phyloP scores from a whole-genome alignment of 331 rosid genomes.

The Rosa hybrid region DNA sequence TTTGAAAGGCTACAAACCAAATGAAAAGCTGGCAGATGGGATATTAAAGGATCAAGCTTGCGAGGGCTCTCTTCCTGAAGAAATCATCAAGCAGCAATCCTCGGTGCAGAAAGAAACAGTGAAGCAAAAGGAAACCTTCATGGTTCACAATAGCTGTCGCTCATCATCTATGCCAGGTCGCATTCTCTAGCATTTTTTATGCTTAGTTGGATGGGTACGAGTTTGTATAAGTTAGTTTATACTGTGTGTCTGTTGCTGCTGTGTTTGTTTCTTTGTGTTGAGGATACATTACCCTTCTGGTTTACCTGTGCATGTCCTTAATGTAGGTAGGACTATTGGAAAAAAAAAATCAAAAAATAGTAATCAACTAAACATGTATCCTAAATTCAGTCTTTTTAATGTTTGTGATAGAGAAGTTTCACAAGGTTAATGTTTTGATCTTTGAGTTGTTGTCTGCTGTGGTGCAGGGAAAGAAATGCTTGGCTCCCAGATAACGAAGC shows the following conservation, averaged over 20 bases:
- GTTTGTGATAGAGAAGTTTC: background rate
- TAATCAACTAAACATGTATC: background rate
- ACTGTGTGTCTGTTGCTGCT: background rate
- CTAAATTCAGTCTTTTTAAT: background rate
- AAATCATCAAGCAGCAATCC: slow-evolving; percentile 25
- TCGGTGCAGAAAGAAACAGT: slow-evolving; percentile 34
- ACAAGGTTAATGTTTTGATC: background rate
- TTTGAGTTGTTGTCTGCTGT: slow-evolving; percentile 19
- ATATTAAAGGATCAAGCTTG: slow-evolving; percentile 21
- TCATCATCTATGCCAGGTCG: slow-evolving; percentile 44
- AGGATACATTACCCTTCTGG: background rate
- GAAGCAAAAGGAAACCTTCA: slow-evolving; percentile 27
- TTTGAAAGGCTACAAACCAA: slow-evolving; percentile 23
- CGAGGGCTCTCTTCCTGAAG: slow-evolving; percentile 34
- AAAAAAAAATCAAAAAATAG: background rate
- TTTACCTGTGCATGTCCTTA: background rate
- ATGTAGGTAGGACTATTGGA: background rate
- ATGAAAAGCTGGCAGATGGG: slow-evolving; percentile 8
- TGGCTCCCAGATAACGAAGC: slow-evolving; percentile 37
- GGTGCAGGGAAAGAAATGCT: slow-evolving; percentile 39
- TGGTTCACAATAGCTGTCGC: slow-evolving; percentile 42
- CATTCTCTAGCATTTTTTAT: background rate
- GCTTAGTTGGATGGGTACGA: background rate
- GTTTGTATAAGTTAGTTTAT: background rate
- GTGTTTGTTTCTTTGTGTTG: background rate